Evolutionary conservation across 225 moss, liverwort and hornwort species (phyloP), one percentile per base, ranked within the genome.

Genomic region (Rhytidiadelphus loreus): DNA sequence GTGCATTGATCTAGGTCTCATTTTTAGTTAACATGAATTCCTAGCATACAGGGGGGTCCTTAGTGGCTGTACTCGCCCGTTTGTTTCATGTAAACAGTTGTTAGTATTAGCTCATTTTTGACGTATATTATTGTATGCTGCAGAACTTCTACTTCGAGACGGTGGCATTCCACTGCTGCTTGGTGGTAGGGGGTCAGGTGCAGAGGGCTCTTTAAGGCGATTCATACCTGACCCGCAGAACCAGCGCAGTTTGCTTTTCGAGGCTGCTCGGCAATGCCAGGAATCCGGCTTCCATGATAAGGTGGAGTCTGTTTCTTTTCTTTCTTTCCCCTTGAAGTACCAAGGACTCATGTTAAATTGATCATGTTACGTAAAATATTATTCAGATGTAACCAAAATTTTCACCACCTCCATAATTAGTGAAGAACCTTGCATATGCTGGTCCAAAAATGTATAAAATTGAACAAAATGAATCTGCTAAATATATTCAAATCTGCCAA

Each of bases 221-320:
- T 98, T 97, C 89, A 82, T 97, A 64, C 98, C 97, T 80, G 96
- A 96, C 76, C 94, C 95, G 50, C 97, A 96, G 89, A 91, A 88
- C 89, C 96, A 96, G 88, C 95, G 95, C 44, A 95, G 83, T 88
- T 82, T 97, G 80, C 88, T 98, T 46, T 88, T 98, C 60, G 98
- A 96, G 87, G 94, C 98, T 87, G 98, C 98, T 86, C 95, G 98
- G 32, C 97, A 96, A 87, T 97, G 97, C 86, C 96, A 98, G 92
- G 98, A 98, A 50, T 93, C 97, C 68, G 98, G 98, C 81, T 94
- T 94, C 61, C 95, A 97, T 89, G 98, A 98, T 25, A 95, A 95
- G 96, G 98, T 98, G 53, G 55, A 72, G 50, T 77, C 76, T 83
- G 65, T 48, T 90, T 55, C 58, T 82, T 32, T 88, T 44, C 44